Conservation (phyloP, 176 grass and related monocot genomes). For the Ananas comosus region DNA sequence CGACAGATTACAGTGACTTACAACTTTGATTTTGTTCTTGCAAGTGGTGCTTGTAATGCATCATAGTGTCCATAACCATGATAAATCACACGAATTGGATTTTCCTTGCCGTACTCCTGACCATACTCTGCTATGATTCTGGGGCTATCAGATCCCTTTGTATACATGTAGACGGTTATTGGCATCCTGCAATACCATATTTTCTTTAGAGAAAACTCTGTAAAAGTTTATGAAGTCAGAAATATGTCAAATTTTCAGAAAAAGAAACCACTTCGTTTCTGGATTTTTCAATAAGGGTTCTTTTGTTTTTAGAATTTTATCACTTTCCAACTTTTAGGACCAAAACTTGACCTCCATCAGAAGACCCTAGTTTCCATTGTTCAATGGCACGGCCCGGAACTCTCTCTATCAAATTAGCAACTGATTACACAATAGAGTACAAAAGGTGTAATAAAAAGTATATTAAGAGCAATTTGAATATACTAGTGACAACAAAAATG, state of each 20-base stretch:
- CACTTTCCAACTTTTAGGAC: no score
- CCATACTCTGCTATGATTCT: conserved; percentile 92
- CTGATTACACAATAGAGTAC: no score
- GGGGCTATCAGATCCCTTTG: conserved; percentile 37
- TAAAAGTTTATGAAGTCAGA: not conserved
- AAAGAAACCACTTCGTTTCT: no score
- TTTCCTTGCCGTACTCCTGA: conserved; percentile 86
- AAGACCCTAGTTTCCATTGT: no score
- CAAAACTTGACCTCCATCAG: no score
- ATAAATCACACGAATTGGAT: conserved; percentile 72
- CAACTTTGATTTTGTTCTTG: conserved; percentile 51
- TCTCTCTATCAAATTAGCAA: no score
- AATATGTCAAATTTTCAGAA: not conserved
- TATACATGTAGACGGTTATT: conserved; percentile 78
- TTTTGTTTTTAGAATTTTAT: no score
- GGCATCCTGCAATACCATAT: conserved; percentile 53
- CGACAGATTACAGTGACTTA: conserved; percentile 17
- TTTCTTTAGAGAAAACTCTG: conserved; percentile 1
- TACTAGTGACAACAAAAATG: no score
- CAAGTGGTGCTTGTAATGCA: conserved; percentile 43
- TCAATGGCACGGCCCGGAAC: no score
- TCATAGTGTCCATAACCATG: conserved; percentile 88
- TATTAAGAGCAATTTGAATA: no score
- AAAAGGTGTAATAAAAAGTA: no score
- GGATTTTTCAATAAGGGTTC: no score